phyloP scores from a whole-genome alignment of 2,329 filamentous ascomycete genomes.

The Trichoderma sp. region DNA sequence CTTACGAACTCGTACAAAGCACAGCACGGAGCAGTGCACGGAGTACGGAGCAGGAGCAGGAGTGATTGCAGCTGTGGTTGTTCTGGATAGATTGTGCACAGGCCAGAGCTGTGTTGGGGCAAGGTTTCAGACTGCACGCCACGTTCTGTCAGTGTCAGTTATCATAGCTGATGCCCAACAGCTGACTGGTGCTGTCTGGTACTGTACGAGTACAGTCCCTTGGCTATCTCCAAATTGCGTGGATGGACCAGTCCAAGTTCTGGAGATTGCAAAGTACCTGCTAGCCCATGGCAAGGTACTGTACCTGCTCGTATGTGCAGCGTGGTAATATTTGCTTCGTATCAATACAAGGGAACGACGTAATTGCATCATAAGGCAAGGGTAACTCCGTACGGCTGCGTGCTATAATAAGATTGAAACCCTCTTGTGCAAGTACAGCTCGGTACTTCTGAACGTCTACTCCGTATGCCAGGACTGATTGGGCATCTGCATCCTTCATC shows the following conservation, averaged over 20 bases:
- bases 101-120: not conserved
- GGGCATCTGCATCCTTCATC: not conserved
- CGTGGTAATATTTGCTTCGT: not conserved
- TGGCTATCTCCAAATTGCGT: not conserved
- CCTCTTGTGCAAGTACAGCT: not conserved
- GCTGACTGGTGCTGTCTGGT: not conserved
- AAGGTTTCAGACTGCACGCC: not conserved
- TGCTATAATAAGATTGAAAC: not conserved
- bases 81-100: constrained; percentile 3
- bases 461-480: not conserved
- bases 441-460: not conserved
- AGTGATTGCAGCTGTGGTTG: not conserved
- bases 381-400: not conserved
- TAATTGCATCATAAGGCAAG: constrained; percentile 8
- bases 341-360: not conserved
- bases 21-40: not conserved
- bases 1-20: not conserved
- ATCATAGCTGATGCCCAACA: not conserved
- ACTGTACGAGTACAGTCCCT: not conserved
- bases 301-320: not conserved
- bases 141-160: not conserved
- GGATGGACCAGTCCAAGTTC: not conserved
- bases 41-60: not conserved
- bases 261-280: not conserved
- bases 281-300: not conserved